Evolutionary conservation across 805 yeast genomes (phyloP).

Genomic region (Cyberlindnera misumaiensis): DNA sequence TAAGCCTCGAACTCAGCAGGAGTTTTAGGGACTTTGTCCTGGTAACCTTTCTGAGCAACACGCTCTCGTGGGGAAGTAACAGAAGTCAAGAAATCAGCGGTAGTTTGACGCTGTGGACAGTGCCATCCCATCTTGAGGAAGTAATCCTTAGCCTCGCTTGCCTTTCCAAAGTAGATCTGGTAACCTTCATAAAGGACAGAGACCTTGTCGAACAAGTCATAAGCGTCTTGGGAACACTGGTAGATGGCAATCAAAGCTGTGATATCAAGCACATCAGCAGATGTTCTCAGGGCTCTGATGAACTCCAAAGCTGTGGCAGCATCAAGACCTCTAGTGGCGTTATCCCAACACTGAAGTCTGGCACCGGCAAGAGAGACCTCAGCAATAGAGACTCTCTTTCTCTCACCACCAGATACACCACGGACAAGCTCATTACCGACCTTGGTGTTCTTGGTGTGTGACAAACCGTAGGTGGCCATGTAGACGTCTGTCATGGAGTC

Average conservation of each 20-base stretch:
- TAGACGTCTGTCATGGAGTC: slow-evolving; percentile 41
- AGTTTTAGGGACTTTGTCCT: slow-evolving; percentile 45
- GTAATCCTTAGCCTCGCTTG: slow-evolving; percentile 38
- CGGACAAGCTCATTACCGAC: slow-evolving; percentile 63
- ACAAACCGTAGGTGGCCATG: slow-evolving; percentile 46
- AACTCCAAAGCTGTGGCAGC: slow-evolving; percentile 58
- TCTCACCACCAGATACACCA: slow-evolving; percentile 72
- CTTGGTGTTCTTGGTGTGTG: slow-evolving; percentile 54
- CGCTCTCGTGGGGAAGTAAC: slow-evolving; percentile 50
- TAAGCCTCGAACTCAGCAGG: slow-evolving; percentile 43
- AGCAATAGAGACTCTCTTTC: slow-evolving; percentile 68
- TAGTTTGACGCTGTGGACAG: slow-evolving; percentile 51
- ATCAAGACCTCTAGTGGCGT: slow-evolving; percentile 59
- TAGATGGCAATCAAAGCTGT: slow-evolving; percentile 57
- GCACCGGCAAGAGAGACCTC: slow-evolving; percentile 49
- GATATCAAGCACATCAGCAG: slow-evolving; percentile 39
- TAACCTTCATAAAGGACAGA: slow-evolving; percentile 47
- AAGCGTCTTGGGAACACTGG: slow-evolving; percentile 49
- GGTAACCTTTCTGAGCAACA: slow-evolving; percentile 34
- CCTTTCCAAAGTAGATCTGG: slow-evolving; percentile 47
- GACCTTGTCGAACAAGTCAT: slow-evolving; percentile 48
- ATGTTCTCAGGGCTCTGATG: slow-evolving; percentile 44
- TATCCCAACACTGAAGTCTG: slow-evolving; percentile 47
- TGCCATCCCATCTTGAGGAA: slow-evolving; percentile 49
- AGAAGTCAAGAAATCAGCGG: slow-evolving; percentile 53